Base-by-base conservation (phyloP, 805 yeast genomes). In the Suhomyces sp. region DNA sequence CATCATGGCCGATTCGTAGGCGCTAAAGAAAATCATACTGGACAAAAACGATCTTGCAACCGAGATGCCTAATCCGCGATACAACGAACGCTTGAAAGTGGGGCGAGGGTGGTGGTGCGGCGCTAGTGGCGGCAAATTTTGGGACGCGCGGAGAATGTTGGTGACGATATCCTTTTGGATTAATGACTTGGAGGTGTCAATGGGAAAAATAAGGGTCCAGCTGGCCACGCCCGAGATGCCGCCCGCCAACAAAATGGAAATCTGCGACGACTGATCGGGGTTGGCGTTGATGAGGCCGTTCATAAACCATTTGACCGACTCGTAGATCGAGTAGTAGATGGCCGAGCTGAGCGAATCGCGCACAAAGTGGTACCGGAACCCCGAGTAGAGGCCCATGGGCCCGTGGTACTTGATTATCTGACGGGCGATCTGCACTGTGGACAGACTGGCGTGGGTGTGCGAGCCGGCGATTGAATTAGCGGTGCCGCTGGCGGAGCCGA, bases 51-150 rank as follows among this genome's bases (percentile, higher is more conserved):
- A 84, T 54, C 96, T 76, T 8, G 84, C 72, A 24, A 87, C 71
- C 10, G 92, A 85, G 24, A 89, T 88, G 1, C 90, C 89, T 43
- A 89, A 71, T 0, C 96, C 96, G 48, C 90, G 75, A 67, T 88
- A 89, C 79, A 86, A 76, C 25, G 80, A 71, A 47, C 80, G 71
- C 10, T 57, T 55, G 45, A 76, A 68, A 15, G 57, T 60, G 50
- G 71, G 64, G 51, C 66, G 60, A 54, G 75, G 71, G 37, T 71
- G 53, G 3, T 48, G 20, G 46, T 58, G 62, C 7, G 55, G 55
- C 8, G 77, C 77, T 40, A 72, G 57, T 59, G 79, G 76, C 37
- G 72, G 65, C 45, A 77, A 60, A 35, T 86, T 79, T 52, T 78
- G 73, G 60, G 72, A 71, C 41, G 63, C 72, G 50, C 87, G 64